These are phyloP conservation scores for Backusella tarrabulga DNA, from an alignment of 192 early-diverging fungal genomes.

Conservation along the genomic window DNA sequence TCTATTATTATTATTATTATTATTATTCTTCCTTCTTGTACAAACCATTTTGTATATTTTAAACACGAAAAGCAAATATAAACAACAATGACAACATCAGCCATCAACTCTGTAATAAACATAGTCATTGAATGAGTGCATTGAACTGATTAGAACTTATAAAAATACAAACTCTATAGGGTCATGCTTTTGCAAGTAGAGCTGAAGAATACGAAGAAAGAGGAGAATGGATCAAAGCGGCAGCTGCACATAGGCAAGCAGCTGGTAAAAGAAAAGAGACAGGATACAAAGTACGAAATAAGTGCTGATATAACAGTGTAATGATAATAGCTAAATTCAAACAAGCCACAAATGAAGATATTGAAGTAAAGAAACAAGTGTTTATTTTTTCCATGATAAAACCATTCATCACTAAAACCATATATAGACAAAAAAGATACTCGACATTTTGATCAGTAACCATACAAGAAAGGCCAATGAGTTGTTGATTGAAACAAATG, in stretches of 20 bases:
- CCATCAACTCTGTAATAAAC: neutral
- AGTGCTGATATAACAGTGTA: neutral
- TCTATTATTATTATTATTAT: neutral
- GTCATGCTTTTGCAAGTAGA: conserved; percentile 58
- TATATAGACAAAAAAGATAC: neutral
- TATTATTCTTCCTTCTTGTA: neutral
- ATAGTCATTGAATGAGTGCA: neutral
- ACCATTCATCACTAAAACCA: too few relatives aligned
- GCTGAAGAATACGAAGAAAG: conserved; percentile 62
- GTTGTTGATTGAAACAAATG: conserved; percentile 42
- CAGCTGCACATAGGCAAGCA: conserved; percentile 63
- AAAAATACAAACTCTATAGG: conserved; percentile 37
- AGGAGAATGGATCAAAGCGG: conserved; percentile 54
- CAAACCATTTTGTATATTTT: neutral
- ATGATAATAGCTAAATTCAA: conserved; percentile 51
- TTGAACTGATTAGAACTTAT: neutral
- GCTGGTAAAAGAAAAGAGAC: conserved; percentile 56
- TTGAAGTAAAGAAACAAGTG: conserved; percentile 37
- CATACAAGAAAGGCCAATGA: conserved; percentile 69
- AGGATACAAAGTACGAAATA: neutral
- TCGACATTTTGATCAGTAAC: conserved; percentile 47
- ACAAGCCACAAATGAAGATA: conserved; percentile 55
- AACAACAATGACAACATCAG: neutral
- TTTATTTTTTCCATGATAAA: neutral
- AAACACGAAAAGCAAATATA: neutral